Evolutionary conservation across 306 rosid genomes (phyloP), one percentile per base, ranked within the genome.

Genomic region (Abrus pulchellus): DNA sequence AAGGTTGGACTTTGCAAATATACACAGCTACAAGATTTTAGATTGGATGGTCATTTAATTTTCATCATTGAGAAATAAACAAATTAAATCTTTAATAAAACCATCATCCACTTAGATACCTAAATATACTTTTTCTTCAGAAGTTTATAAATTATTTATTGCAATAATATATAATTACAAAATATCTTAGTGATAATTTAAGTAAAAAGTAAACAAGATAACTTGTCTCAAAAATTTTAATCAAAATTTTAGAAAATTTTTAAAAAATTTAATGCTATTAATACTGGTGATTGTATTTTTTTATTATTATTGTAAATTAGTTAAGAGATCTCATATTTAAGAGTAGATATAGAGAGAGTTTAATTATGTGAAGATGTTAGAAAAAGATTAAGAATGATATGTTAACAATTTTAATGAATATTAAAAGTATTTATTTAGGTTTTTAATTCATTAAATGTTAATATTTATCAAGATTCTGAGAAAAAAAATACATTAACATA

Each of bases 1-100:
- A 43, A 43, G 32, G 67, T 41, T 49, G 9, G 29, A 32, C 9
- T 73, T 57, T 65, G 45, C 78, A n/a, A 47, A 55, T 80, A 55
- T 80, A 30, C 75, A 38, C 60, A 20, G 13, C 8, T 6, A 48
- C 9, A 4, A 50, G 10, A 6, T 32, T 49, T 12, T 29, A 20
- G 30, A 38, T 30, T 49, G 20, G 34, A 75, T 29, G 3, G 2
- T 34, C 36, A 56, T 68, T 61, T 45, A 4, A 12, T 59, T 49
- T 74, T 40, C 6, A 69, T 40, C 10, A 77, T 65, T 11, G 8
- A 6, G 9, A 43, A 12, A 59, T 40, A 41, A 57, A 74, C 44
- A 43, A 41, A 59, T 3, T 10, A 14, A 44, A 38, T 30, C 45
- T 74, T 66, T 10, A 66, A 77, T 38, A 30, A 48, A 60, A 45